phyloP scores from a whole-genome alignment of 257 asterid species.

The Paraleonurus japonicus region DNA sequence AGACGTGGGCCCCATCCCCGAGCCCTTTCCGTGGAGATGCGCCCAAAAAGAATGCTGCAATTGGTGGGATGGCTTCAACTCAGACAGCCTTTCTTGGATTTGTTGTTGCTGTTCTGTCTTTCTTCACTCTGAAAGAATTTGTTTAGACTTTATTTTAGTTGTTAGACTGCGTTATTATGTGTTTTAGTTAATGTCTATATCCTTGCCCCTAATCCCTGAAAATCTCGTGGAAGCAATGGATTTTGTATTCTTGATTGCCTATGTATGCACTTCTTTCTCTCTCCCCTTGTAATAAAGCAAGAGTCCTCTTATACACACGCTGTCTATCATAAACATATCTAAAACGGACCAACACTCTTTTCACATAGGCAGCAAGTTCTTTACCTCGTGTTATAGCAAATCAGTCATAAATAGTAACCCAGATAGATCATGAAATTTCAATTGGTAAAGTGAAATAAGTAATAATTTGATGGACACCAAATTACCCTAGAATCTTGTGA shows the following conservation, averaged over 20 bases:
- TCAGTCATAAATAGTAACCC: too few species aligned
- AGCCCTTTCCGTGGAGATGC: neutral
- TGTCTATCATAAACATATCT: too few species aligned
- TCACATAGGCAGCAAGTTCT: too few species aligned
- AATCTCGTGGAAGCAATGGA: neutral
- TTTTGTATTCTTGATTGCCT: neutral
- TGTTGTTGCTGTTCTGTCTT: constrained; percentile 25
- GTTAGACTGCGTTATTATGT: neutral
- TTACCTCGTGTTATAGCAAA: too few species aligned
- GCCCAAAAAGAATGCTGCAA: constrained; percentile 11
- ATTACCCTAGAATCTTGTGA: too few species aligned
- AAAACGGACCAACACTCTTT: too few species aligned
- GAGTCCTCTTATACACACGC: too few species aligned
- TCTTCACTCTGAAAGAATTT: constrained; percentile 25
- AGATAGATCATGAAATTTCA: too few species aligned
- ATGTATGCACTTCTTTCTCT: neutral
- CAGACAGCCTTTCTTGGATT: constrained; percentile 19
- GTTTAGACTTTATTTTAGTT: constrained; percentile 14
- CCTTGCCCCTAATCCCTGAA: neutral
- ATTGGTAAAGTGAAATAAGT: neutral
- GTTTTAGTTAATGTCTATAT: neutral
- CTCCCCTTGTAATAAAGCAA: neutral
- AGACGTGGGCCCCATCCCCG: constrained; percentile 13
- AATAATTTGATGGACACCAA: too few species aligned
- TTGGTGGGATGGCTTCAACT: constrained; percentile 20